A percentile compares a stretch with the other conserved stretches of the same genome.
Evolutionary conservation across 2,329 filamentous ascomycete species (phyloP).

Genomic region (Apiospora aurea): DNA sequence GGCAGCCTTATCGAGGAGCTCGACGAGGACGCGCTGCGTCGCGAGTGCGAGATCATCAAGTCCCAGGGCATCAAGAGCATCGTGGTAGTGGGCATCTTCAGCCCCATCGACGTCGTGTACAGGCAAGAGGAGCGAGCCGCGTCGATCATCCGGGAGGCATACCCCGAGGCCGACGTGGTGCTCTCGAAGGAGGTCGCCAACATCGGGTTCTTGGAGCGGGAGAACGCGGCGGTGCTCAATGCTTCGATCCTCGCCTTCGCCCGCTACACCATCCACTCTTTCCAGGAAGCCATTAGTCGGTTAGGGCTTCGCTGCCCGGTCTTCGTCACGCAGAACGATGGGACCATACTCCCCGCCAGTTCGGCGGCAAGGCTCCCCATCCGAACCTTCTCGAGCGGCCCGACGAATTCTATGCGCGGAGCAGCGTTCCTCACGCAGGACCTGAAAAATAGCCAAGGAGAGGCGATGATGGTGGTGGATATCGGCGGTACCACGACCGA

Average conservation of each 20-base stretch:
- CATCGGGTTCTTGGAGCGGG: constrained; percentile 64
- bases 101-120: constrained; percentile 57
- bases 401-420: constrained; percentile 69
- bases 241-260: constrained; percentile 67
- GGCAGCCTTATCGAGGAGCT: constrained; percentile 55
- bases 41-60: constrained; percentile 48
- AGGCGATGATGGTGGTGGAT: constrained; percentile 65
- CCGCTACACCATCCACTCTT: constrained; percentile 61
- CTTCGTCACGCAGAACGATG: constrained; percentile 70
- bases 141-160: constrained; percentile 48
- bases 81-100: constrained; percentile 58
- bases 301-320: constrained; percentile 60
- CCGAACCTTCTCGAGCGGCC: constrained; percentile 66
- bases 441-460: constrained; percentile 29
- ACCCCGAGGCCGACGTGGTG: constrained; percentile 54
- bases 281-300: constrained; percentile 57
- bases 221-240: constrained; percentile 72
- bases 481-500: constrained; percentile 73
- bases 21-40: constrained; percentile 48
- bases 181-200: constrained; percentile 60
- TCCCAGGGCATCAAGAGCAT: constrained; percentile 53
- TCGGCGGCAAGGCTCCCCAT: constrained; percentile 64
- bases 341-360: constrained; percentile 62
- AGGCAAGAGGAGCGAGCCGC: constrained; percentile 57
- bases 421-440: constrained; percentile 63